Percentiles rank a stretch among this genome's conserved stretches.
phyloP scores from a whole-genome alignment of 805 yeast genomes.

The Tetrapisispora taiwanensis region DNA sequence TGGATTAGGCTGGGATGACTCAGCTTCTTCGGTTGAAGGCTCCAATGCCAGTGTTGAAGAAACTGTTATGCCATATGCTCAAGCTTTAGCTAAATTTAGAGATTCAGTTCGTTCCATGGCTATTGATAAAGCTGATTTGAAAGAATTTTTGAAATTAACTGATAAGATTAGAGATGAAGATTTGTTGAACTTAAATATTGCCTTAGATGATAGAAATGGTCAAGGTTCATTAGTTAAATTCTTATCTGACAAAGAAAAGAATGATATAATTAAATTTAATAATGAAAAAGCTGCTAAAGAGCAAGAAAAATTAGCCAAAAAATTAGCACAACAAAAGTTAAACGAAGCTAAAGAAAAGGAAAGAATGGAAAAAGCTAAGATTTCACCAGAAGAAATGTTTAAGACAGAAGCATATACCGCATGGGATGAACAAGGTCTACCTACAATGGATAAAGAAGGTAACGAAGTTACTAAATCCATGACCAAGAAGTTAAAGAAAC shows the following conservation, averaged over 20 bases:
- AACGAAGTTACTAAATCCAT: conserved; percentile 79
- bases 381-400: conserved; percentile 68
- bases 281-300: conserved; percentile 45
- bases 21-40: conserved; percentile 14
- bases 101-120: conserved; percentile 72
- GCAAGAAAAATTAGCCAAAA: conserved; percentile 29
- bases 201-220: conserved; percentile 81
- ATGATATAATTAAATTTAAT: conserved; percentile 47
- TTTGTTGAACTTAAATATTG: conserved; percentile 63
- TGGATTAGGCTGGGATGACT: conserved; percentile 70
- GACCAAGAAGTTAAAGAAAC: conserved; percentile 72
- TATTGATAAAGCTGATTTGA: conserved; percentile 43
- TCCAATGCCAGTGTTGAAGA: conserved; percentile 44
- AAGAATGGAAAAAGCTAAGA: conserved; percentile 53
- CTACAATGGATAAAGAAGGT: conserved; percentile 65
- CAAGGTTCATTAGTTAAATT: conserved; percentile 78
- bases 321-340: conserved; percentile 43
- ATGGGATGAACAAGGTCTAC: conserved; percentile 84
- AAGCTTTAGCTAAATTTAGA: conserved; percentile 67
- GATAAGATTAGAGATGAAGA: conserved; percentile 68
- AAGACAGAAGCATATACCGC: conserved; percentile 49
- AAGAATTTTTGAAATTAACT: conserved; percentile 52
- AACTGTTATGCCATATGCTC: conserved; percentile 66
- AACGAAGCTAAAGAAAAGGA: conserved; percentile 57
- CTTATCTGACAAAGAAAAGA: conserved; percentile 56